Percentiles rank a stretch among this genome's conserved stretches.
Conservation (phyloP, 1,284 basidiomycete species). For the Pulveroboletus ridleyi region DNA sequence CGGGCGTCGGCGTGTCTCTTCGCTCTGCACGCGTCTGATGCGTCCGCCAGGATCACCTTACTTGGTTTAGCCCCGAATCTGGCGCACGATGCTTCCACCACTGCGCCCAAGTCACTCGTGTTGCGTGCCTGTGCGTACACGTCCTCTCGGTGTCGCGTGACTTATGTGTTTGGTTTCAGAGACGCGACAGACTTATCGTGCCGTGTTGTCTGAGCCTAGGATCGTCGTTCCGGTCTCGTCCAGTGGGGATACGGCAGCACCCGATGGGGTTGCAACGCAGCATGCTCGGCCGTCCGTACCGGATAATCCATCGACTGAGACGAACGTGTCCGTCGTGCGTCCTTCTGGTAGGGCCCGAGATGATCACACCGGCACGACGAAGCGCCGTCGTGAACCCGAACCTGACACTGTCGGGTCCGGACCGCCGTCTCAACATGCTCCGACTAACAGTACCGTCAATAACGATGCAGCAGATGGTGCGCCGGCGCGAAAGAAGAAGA, state of each 20-base stretch:
- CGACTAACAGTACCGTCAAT: not conserved
- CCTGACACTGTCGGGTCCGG: not conserved
- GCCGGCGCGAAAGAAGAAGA: slow-evolving; percentile 32
- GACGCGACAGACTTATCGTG: no score
- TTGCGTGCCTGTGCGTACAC: no score
- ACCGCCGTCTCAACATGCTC: slow-evolving; percentile 3
- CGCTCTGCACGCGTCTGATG: no score
- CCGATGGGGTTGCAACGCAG: not conserved
- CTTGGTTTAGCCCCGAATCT: no score
- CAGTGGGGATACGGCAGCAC: slow-evolving; percentile 1
- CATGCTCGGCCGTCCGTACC: not conserved
- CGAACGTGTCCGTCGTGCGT: not conserved
- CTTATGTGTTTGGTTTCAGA: no score
- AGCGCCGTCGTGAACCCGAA: slow-evolving; percentile 29
- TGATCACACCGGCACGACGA: slow-evolving; percentile 16
- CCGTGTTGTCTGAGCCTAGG: no score
- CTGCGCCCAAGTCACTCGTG: no score
- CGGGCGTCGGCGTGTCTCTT: no score
- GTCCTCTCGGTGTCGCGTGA: no score
- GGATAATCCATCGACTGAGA: not conserved
- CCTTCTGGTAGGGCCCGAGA: not conserved
- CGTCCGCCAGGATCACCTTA: no score
- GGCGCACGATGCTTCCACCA: no score
- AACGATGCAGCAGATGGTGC: slow-evolving; percentile 1
- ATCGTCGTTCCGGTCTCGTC: slow-evolving; percentile 37